Evolutionary conservation across 495 filamentous ascomycete genomes (phyloP), one percentile per base, ranked within the genome.

Genomic region (Darksidea phi): DNA sequence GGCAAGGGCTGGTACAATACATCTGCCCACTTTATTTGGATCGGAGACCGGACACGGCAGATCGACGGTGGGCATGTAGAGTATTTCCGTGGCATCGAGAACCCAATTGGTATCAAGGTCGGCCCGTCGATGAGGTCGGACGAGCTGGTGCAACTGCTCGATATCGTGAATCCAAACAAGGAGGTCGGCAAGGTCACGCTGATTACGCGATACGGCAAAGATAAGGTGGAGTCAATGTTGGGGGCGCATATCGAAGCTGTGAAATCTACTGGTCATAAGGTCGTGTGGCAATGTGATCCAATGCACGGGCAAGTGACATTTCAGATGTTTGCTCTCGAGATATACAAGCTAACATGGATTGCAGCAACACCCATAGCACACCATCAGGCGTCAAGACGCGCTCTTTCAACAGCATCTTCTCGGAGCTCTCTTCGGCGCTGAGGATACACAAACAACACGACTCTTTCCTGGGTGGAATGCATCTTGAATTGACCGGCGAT

Each of bases 231-330:
- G 21, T 63, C 77, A 1, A 80, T 92, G 52, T 80, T 98, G 1
- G 87, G 89, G 0, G 79, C 73, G 1, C 94, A 98, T 75, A 97
- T 98, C 70, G 80, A 85, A 55, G 89, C 89, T 45, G 94, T 98
- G 18, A 85, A 91, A 67, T 73, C 77, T 62, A 88, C 87, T 54
- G 81, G 80, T 1, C 85, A 93, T 71, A 70, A 83, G 20, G 91
- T 95, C 13, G 90, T 98, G 62, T 98, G 94, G 94, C 90, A 96
- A 73, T 96, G 91, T 74, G 94, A 98, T 74, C 94, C 94, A 11
- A 97, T 97, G 95, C 94, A 98, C 76, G 94, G 94, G 59, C 87
- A 81, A 48, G 66, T 65, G 12, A 32, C 38, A 12, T 48, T 57
- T 34, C 21, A 41, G 18, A 6, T n/a, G 18, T 54, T 34, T 18